These are phyloP conservation scores for Aureobasidium sp. DNA, from an alignment of 2,329 filamentous ascomycete genomes.

Conservation along the genomic window DNA sequence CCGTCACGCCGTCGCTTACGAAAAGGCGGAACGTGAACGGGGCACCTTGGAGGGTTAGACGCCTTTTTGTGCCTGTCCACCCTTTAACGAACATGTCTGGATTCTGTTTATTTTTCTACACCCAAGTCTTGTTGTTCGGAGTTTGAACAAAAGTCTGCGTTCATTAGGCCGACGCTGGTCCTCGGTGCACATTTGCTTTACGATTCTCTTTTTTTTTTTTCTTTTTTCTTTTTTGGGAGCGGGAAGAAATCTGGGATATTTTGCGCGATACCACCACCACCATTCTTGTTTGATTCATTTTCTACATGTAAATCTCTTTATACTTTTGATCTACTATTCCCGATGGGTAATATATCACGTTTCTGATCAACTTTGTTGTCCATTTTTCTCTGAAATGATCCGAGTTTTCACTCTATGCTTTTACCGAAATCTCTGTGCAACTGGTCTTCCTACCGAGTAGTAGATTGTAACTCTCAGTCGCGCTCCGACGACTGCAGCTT, in stretches of 20 bases:
- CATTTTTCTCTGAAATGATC: neutral
- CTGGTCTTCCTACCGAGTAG: neutral
- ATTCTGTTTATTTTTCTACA: neutral
- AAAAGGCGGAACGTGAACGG: conserved; percentile 30
- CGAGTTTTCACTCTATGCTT: neutral
- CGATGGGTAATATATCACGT: neutral
- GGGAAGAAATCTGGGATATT: neutral
- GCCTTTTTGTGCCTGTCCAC: neutral
- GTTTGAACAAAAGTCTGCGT: neutral
- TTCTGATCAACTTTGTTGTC: neutral
- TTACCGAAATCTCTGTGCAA: neutral
- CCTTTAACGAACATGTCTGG: neutral
- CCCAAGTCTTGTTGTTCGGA: neutral
- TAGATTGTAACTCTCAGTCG: neutral
- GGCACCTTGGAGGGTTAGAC: neutral
- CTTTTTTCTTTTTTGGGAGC: neutral
- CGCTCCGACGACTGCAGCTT: neutral
- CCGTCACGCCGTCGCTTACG: conserved; percentile 42
- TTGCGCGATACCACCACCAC: conserved; percentile 10
- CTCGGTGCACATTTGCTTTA: conserved; percentile 1
- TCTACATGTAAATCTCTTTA: neutral
- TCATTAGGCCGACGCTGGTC: conserved; percentile 9
- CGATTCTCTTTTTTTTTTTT: neutral
- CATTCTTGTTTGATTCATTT: neutral
- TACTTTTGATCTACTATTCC: neutral